These are phyloP conservation scores for Tubosaeta brunneosetosa DNA, from an alignment of 768 basidiomycete species.

Conservation along the genomic window DNA sequence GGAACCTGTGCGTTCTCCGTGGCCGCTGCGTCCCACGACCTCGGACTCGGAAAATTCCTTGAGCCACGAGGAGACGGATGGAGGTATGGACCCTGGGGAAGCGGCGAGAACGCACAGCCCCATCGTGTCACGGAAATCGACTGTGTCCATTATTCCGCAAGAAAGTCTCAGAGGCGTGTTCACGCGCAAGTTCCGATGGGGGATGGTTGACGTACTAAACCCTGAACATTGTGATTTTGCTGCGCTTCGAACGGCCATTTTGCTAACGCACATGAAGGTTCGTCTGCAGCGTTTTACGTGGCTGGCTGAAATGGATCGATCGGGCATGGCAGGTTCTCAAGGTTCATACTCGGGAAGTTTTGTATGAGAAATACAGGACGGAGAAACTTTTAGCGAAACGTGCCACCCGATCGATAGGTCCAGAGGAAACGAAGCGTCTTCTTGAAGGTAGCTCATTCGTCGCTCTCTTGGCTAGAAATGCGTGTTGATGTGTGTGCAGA, in stretches of 20 bases:
- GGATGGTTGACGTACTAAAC: conserved; percentile 80
- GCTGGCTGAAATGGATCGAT: conserved; percentile 4
- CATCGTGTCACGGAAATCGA: conserved; percentile 36
- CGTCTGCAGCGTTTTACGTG: conserved; percentile 25
- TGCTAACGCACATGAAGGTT: conserved; percentile 85
- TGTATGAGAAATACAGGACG: conserved; percentile 91
- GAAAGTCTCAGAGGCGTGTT: conserved; percentile 72
- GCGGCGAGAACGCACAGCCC: conserved; percentile 32
- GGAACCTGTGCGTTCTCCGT: conserved; percentile 45
- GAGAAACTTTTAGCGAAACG: conserved; percentile 86
- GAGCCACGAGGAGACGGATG: conserved; percentile 15
- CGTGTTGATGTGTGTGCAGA: conserved; percentile 33
- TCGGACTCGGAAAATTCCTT: conserved; percentile 19
- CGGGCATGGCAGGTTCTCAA: conserved; percentile 59
- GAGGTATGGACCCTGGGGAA: conserved; percentile 19
- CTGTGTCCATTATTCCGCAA: conserved; percentile 47
- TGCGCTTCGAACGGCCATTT: conserved; percentile 74
- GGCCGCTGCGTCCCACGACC: conserved; percentile 16
- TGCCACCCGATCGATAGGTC: conserved; percentile 73
- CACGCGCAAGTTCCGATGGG: conserved; percentile 80
- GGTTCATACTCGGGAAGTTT: conserved; percentile 76
- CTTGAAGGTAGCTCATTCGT: conserved; percentile 54
- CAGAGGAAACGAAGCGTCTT: conserved; percentile 67
- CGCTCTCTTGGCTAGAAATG: conserved; percentile 16
- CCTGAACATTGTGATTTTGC: conserved; percentile 87